Conservation (phyloP, 805 yeast species). For the Priceomyces haplophilus region DNA sequence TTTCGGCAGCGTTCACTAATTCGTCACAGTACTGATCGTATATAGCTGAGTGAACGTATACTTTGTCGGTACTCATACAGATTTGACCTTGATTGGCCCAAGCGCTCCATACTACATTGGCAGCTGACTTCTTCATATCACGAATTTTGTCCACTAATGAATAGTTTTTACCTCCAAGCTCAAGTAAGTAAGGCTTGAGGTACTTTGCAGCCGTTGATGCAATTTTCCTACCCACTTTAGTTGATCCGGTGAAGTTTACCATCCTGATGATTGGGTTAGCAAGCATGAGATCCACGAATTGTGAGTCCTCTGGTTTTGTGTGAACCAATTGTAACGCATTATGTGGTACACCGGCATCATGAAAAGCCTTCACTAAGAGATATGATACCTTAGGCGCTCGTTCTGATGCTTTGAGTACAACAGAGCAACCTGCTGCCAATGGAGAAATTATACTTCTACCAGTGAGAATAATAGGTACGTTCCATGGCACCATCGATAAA, state of each 20-base stretch:
- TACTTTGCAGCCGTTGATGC: conserved; percentile 35
- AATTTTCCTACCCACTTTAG: conserved; percentile 35
- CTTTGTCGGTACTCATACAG: conserved; percentile 45
- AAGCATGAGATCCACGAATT: conserved; percentile 25
- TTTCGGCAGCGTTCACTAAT: conserved; percentile 15
- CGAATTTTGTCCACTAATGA: conserved; percentile 32
- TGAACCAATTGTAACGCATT: conserved; percentile 35
- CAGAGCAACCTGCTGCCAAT: conserved; percentile 49
- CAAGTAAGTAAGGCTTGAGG: conserved; percentile 41
- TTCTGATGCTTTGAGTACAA: conserved; percentile 41
- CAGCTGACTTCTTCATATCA: conserved; percentile 30
- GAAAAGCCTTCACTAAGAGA: conserved; percentile 29
- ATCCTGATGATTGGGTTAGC: conserved; percentile 27
- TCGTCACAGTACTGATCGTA: conserved; percentile 26
- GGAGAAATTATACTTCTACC: conserved; percentile 42
- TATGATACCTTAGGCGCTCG: conserved; percentile 33
- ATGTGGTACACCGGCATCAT: conserved; percentile 38
- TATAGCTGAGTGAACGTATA: conserved; percentile 32
- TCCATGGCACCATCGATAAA: conserved; percentile 47
- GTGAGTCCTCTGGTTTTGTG: conserved; percentile 22
- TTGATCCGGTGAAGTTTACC: conserved; percentile 47
- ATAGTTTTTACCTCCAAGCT: conserved; percentile 46
- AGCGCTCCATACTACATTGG: conserved; percentile 26
- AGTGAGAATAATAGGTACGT: conserved; percentile 43
- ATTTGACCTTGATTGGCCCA: conserved; percentile 48